phyloP scores from a whole-genome alignment of 495 filamentous ascomycete genomes.

The Thozetella sp. region DNA sequence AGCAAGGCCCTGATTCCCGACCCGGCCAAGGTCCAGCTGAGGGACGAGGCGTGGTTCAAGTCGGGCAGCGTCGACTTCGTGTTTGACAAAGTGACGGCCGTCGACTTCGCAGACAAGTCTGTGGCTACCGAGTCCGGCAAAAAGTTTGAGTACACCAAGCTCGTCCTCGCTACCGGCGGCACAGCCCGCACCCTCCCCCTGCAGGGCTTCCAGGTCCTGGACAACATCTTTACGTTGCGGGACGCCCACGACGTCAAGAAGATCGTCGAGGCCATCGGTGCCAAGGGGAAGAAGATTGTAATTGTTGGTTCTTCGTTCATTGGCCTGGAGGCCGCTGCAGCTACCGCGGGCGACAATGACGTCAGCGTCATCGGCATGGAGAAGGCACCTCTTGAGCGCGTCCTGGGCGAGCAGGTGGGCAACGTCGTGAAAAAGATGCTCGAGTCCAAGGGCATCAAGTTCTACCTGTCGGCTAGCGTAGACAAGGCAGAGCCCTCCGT shows the following conservation, averaged over 20 bases:
- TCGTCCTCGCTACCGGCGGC: slow-evolving; percentile 87
- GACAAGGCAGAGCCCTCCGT: slow-evolving; percentile 75
- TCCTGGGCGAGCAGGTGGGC: slow-evolving; percentile 84
- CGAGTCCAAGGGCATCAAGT: slow-evolving; percentile 85
- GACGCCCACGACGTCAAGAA: slow-evolving; percentile 70
- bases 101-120: slow-evolving; percentile 75
- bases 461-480: slow-evolving; percentile 78
- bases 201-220: slow-evolving; percentile 81
- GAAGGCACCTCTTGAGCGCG: slow-evolving; percentile 78
- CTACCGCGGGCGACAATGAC: slow-evolving; percentile 69
- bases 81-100: slow-evolving; percentile 68
- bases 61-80: slow-evolving; percentile 72
- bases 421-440: slow-evolving; percentile 74
- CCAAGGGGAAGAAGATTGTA: slow-evolving; percentile 87
- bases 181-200: slow-evolving; percentile 77
- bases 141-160: slow-evolving; percentile 77
- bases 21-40: slow-evolving; percentile 71
- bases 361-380: slow-evolving; percentile 97
- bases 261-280: slow-evolving; percentile 78
- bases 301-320: slow-evolving; percentile 93
- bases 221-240: slow-evolving; percentile 84
- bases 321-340: slow-evolving; percentile 91
- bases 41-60: slow-evolving; percentile 76
- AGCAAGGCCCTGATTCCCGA: slow-evolving; percentile 94
- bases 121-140: slow-evolving; percentile 73